These are phyloP conservation scores for Liriodendron chinense DNA, from an alignment of 164 flowering plant species.

Conservation along the genomic window DNA sequence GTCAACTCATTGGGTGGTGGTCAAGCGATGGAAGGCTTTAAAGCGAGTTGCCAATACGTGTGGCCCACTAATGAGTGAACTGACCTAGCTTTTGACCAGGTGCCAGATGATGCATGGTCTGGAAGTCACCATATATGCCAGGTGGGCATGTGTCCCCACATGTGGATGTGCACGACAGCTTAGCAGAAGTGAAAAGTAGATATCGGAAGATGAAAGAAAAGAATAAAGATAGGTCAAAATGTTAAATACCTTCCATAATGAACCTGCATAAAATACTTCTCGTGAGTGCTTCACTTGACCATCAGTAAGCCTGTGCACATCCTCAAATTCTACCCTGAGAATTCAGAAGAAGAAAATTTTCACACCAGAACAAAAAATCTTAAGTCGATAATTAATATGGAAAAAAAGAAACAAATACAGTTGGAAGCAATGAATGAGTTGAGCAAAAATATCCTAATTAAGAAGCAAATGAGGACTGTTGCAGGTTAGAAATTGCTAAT, in stretches of 20 bases:
- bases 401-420: too few species aligned
- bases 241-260: conserved; percentile 84
- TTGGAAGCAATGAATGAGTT: neutral
- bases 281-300: conserved; percentile 97
- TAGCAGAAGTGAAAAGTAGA: too few species aligned
- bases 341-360: neutral
- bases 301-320: conserved; percentile 87
- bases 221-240: neutral
- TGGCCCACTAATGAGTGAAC: neutral
- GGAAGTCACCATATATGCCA: neutral
- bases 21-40: neutral
- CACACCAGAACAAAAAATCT: neutral
- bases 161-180: too few species aligned
- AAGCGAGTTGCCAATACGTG: neutral
- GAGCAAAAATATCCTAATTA: neutral
- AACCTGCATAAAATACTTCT: conserved; percentile 96
- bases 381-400: neutral
- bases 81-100: neutral
- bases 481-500: neutral
- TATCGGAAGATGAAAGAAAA: neutral
- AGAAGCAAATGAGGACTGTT: neutral
- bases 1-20: neutral
- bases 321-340: conserved; percentile 88
- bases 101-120: neutral
- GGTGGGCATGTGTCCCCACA: neutral